Evolutionary conservation across 306 rosid species (phyloP).

Genomic region (Lathyrus aphaca): DNA sequence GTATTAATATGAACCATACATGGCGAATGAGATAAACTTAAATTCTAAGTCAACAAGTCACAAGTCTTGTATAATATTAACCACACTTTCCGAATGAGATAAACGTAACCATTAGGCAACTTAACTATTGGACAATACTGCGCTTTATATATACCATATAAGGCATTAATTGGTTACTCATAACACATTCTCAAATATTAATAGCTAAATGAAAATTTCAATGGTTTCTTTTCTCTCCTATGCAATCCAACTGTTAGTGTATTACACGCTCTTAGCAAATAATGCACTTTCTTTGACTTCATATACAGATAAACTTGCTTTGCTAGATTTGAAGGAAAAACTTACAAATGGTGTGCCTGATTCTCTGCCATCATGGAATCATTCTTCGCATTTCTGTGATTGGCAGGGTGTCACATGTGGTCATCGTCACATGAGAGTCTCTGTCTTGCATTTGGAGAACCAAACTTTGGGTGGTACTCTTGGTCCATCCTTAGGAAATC

Average conservation of each 20-base stretch:
- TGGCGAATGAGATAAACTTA: no score
- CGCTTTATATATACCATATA: no score
- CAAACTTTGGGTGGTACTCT: constrained; percentile 34
- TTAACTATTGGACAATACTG: no score
- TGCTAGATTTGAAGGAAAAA: constrained; percentile 34
- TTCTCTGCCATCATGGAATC: constrained; percentile 46
- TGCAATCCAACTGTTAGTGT: not conserved
- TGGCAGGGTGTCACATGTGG: constrained; percentile 12
- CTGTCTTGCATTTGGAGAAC: not conserved
- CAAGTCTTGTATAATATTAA: no score
- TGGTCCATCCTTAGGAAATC: constrained; percentile 37
- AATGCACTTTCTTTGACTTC: constrained; percentile 5
- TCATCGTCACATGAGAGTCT: constrained; percentile 36
- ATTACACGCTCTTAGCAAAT: not conserved
- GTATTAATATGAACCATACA: no score
- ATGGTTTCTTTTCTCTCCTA: not conserved
- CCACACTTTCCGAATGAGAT: no score
- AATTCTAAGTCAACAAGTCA: no score
- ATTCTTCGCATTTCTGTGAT: constrained; percentile 14
- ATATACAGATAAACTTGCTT: constrained; percentile 27
- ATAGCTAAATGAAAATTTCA: not conserved
- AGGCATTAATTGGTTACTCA: no score
- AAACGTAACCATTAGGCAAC: no score
- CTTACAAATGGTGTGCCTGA: constrained; percentile 26
- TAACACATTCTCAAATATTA: no score